Conservation (phyloP, 441 rosid genomes). For the Croton laevigatus region DNA sequence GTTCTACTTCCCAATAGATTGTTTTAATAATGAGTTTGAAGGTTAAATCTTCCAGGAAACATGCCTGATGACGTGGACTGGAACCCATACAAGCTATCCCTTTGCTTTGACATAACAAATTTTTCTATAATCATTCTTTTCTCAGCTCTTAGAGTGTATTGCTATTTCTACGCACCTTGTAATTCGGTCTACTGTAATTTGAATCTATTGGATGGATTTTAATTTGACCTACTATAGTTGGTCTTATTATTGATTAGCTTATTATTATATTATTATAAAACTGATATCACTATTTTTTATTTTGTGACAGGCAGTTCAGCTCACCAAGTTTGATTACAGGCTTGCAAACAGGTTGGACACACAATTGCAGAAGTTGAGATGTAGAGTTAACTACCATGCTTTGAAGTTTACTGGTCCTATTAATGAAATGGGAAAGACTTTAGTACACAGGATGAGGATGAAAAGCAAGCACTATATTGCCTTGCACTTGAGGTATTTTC, state of each 20-base stretch:
- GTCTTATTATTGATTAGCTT: background rate
- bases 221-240: constrained; percentile 2
- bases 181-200: constrained; percentile 2
- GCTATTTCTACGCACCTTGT: background rate
- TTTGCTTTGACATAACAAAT: background rate
- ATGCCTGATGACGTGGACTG: background rate
- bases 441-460: constrained; percentile 73
- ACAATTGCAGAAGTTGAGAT: constrained; percentile 85
- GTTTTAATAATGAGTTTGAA: background rate
- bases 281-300: constrained; percentile 18
- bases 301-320: constrained; percentile 68
- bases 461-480: constrained; percentile 79
- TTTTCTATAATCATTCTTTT: background rate
- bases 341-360: constrained; percentile 80
- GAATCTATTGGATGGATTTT: background rate
- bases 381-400: constrained; percentile 91
- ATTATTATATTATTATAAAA: constrained; percentile 8
- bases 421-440: constrained; percentile 61
- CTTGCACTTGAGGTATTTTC: constrained; percentile 79
- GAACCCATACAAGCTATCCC: background rate
- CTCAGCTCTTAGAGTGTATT: background rate
- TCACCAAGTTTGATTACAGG: constrained; percentile 90
- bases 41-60: background rate
- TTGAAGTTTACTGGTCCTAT: constrained; percentile 82
- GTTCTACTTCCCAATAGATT: no score